Conservation (phyloP, 163 green algal species). For the Chloromonas sp. region DNA sequence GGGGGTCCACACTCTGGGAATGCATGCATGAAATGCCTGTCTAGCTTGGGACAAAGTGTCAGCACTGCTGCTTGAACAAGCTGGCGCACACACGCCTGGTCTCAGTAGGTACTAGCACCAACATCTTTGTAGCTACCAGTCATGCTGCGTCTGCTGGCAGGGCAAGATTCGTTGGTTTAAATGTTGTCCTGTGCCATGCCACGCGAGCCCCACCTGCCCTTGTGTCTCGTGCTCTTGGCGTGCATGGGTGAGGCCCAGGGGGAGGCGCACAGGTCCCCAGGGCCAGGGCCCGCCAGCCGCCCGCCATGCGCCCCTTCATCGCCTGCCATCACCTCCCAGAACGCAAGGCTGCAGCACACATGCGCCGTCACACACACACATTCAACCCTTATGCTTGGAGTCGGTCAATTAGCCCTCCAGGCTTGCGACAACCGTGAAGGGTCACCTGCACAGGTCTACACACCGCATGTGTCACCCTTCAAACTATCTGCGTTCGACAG, state of each 20-base stretch:
- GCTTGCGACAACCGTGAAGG: not conserved
- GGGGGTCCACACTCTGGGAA: not conserved
- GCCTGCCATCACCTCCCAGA: conserved; percentile 6
- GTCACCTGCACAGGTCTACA: not conserved
- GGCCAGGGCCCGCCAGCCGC: not conserved
- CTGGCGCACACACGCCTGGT: no score
- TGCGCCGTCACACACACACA: not conserved
- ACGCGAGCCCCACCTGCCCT: no score
- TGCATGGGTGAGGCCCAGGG: not conserved
- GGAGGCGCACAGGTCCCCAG: not conserved
- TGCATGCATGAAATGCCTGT: not conserved
- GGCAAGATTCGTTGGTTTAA: no score
- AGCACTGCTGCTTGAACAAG: no score
- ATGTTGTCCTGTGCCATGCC: no score
- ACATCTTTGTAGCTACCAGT: no score
- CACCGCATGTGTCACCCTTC: not conserved
- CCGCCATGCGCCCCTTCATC: not conserved
- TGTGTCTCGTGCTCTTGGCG: not conserved
- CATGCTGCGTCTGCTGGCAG: no score
- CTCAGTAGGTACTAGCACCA: no score
- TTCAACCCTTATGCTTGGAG: not conserved
- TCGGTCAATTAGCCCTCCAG: no score
- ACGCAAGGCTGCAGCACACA: not conserved
- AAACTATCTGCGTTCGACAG: not conserved
- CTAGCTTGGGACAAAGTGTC: no score